Base-by-base conservation (phyloP, 2,329 filamentous ascomycete genomes). In the Ophiostoma novo-ulmi region DNA sequence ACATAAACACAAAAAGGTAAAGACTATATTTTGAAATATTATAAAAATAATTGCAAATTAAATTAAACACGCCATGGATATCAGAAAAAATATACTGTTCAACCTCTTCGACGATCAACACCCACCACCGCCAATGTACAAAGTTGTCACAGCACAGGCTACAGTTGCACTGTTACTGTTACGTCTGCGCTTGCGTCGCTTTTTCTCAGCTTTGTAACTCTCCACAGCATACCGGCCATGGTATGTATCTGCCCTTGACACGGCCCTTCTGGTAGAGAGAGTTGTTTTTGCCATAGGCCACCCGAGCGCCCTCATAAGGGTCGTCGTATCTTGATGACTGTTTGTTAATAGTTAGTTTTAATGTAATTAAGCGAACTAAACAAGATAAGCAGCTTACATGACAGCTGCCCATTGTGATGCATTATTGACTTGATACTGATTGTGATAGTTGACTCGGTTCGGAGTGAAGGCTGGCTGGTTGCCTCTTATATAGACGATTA, bases 361-460 rank as follows among this genome's bases (percentile, higher is more conserved):
- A 13, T 31, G 17, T 17, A 7, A 58, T 13, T 4, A 13, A 10
- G 38, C 8, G 11, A 39, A n/a, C 0, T 0, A n/a, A 20, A 2
- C 8, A 1, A 26, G 52, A n/a, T 0, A 58, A 58, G 20, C 44
- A n/a, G 8, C 52, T 58, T 26, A 58, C 52, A 58, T 58, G 52
- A 58, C 52, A 58, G 52, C 22, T 58, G n/a, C 52, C 52, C 52
- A 58, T 58, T 58, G 52, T 58, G 52, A 22, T 58, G 22, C 13
- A 10, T 58, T 58, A 2, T 26, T 58, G 52, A 31, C 11, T 58
- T 31, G 17, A 26, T n/a, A 11, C 26, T 58, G 8, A 58, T 22
- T 58, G 22, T 58, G n/a, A n/a, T 20, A 20, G 17, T 7, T 7
- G 44, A 48, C 44, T 48, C 44, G 44, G n/a, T 5, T 20, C 44